Percentiles rank a stretch among this genome's conserved stretches.
Evolutionary conservation across 768 basidiomycete genomes (phyloP).

Genomic region (Basidioascus undulatus): DNA sequence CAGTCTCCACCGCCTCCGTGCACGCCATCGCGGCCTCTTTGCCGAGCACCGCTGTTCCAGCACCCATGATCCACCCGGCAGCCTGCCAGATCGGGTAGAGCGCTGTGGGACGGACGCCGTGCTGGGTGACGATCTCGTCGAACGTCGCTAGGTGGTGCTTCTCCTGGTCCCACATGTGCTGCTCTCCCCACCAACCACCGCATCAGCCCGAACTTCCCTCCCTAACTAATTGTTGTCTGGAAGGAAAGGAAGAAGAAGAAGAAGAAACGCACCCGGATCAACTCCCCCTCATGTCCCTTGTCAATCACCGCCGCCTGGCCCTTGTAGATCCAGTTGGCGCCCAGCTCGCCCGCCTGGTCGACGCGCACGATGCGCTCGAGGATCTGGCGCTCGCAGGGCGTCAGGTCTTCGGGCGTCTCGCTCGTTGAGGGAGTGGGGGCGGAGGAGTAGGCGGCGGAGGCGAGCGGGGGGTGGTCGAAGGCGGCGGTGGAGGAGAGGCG

Average conservation of each 20-base stretch:
- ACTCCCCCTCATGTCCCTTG: slow-evolving; percentile 21
- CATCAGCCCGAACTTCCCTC: background rate
- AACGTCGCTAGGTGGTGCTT: slow-evolving; percentile 71
- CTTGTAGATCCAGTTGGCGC: slow-evolving; percentile 84
- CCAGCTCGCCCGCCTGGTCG: slow-evolving; percentile 86
- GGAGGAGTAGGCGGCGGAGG: slow-evolving; percentile 7
- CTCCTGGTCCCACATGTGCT: slow-evolving; percentile 98
- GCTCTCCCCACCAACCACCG: background rate
- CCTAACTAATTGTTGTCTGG: background rate
- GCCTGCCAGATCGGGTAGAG: slow-evolving; percentile 65
- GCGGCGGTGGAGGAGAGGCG: slow-evolving; percentile 4
- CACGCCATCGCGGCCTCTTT: slow-evolving; percentile 94
- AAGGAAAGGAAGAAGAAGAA: background rate
- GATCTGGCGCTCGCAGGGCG: slow-evolving; percentile 12
- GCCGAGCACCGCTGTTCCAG: slow-evolving; percentile 62
- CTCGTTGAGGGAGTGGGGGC: background rate
- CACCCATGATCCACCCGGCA: slow-evolving; percentile 67
- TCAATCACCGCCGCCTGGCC: slow-evolving; percentile 54
- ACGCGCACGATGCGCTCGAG: slow-evolving; percentile 36
- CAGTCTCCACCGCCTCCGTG: slow-evolving; percentile 91
- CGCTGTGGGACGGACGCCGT: slow-evolving; percentile 57
- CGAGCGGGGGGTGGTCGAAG: slow-evolving; percentile 2
- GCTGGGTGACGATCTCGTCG: slow-evolving; percentile 62
- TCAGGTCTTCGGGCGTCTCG: slow-evolving; percentile 11
- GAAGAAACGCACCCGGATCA: slow-evolving; percentile 42